These are phyloP conservation scores for Karstenula rhodostoma DNA, from an alignment of 2,329 filamentous ascomycete genomes.

Conservation along the genomic window DNA sequence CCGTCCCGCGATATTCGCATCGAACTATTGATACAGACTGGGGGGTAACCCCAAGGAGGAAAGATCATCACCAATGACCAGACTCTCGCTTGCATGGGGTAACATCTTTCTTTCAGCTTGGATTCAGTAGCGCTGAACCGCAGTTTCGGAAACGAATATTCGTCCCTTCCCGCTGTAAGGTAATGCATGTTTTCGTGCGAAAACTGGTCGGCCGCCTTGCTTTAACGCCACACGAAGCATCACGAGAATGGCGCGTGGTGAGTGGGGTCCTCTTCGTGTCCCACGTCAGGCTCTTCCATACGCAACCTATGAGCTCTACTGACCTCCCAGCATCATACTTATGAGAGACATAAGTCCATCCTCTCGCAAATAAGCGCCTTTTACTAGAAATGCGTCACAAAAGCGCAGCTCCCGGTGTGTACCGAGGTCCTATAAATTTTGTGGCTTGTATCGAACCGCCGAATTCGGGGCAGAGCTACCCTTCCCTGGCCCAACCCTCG, in stretches of 20 bases:
- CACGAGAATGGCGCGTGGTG: conserved; percentile 1
- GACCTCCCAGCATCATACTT: not conserved
- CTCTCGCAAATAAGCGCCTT: not conserved
- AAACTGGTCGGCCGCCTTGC: not conserved
- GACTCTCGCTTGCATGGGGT: not conserved
- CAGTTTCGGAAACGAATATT: conserved; percentile 9
- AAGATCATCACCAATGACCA: conserved; percentile 10
- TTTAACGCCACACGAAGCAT: conserved; percentile 8
- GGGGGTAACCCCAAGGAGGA: not conserved
- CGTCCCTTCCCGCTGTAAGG: not conserved
- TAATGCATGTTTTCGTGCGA: conserved; percentile 1
- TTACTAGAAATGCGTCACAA: not conserved
- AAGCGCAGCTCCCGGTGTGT: not conserved
- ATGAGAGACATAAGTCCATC: not conserved
- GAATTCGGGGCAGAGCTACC: conserved; percentile 9
- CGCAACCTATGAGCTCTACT: not conserved
- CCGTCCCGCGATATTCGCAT: conserved; percentile 8
- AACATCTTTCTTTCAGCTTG: not conserved
- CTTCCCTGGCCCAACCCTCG: conserved; percentile 6
- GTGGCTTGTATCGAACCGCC: conserved; percentile 13
- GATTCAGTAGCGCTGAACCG: conserved; percentile 5
- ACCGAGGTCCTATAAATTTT: conserved; percentile 11
- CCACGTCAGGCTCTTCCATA: not conserved
- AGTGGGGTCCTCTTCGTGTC: not conserved
- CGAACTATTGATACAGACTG: conserved; percentile 9